phyloP scores from a whole-genome alignment of 2,329 filamentous ascomycete genomes.

The Fusarium pseudograminearum region DNA sequence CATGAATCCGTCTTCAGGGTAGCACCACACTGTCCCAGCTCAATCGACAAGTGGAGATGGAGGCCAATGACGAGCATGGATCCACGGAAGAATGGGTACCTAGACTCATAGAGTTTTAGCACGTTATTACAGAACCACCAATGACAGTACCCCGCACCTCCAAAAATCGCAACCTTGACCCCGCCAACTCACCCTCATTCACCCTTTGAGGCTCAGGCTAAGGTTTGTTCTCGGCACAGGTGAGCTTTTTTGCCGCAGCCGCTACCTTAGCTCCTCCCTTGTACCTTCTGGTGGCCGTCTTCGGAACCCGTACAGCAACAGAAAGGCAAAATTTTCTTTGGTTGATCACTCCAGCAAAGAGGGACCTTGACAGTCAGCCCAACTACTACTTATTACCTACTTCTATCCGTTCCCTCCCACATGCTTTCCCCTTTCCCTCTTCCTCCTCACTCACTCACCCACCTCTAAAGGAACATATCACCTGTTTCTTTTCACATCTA shows the following conservation, averaged over 20 bases:
- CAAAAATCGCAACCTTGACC: conserved; percentile 35
- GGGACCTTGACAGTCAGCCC: conserved; percentile 21
- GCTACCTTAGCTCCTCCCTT: conserved; percentile 23
- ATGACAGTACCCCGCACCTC: conserved; percentile 47
- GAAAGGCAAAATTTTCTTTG: conserved; percentile 32
- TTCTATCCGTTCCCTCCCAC: conserved; percentile 37
- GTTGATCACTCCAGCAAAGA: conserved; percentile 9
- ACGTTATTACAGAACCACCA: conserved; percentile 18
- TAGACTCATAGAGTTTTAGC: conserved; percentile 22
- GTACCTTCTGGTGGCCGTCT: conserved; percentile 30
- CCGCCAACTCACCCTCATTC: conserved; percentile 31
- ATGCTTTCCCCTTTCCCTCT: conserved; percentile 27
- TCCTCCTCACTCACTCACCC: conserved; percentile 21
- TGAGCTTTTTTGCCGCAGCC: conserved; percentile 36
- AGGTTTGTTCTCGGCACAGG: conserved; percentile 30
- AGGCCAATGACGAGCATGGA: conserved; percentile 20
- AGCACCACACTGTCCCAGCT: conserved; percentile 3
- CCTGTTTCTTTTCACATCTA: conserved; percentile 16
- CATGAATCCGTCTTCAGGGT: conserved; percentile 29
- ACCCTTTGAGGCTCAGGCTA: conserved; percentile 19
- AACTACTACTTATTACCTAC: conserved; percentile 33
- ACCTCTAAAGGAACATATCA: conserved; percentile 25
- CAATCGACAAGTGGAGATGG: neutral
- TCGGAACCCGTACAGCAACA: conserved; percentile 37
- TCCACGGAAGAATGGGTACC: neutral